Evolutionary conservation across 768 basidiomycete species (phyloP), one percentile per base, ranked within the genome.

Genomic region (Nevesoporus exiguus): DNA sequence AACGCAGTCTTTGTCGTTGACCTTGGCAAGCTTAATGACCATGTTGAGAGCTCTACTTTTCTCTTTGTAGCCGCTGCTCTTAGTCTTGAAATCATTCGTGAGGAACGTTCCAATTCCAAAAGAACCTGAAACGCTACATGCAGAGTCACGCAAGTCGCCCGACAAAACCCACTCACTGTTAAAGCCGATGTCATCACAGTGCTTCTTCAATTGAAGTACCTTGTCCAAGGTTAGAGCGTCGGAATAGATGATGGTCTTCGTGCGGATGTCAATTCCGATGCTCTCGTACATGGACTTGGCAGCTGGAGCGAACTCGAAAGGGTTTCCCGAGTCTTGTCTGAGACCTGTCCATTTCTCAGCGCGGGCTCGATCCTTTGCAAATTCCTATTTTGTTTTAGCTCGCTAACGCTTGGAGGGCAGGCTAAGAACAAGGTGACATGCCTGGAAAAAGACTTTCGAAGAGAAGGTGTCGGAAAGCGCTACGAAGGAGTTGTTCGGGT

Each of bases 391-490:
- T 29, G 9, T 37, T 54, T 24, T 7, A 5, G 17, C 49, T 51
- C 17, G 11, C 25, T 33, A 27, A 44, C 22, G 15, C 11, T 27
- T 1, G 13, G 7, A 17, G 5, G 45, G 37, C 19, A 15, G 3
- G 14, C 31, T 58, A n/a, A 42, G 25, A 19, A 60, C 15, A 52
- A 43, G n/a, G 44, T 19, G 45, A 52, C 56, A 37, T 66, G 81
- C 93, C 73, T 82, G 79, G 76, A 93, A 94, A 73, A 98, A 98
- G 0, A 81, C 84, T 30, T 80, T 72, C 2, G 90, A 91, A 7
- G 94, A 90, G 71, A 97, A 98, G 0, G 97, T 99, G 72, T 99
- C 97, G 14, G 97, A 97, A 31, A 98, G 75, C 19, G 94, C 93
- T 54, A 92, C 81, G 50, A 87, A 79, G 27, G 83, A 72, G 21